Evolutionary conservation across 225 moss, liverwort and hornwort genomes (phyloP).

Genomic region (Marchantia polymorpha): DNA sequence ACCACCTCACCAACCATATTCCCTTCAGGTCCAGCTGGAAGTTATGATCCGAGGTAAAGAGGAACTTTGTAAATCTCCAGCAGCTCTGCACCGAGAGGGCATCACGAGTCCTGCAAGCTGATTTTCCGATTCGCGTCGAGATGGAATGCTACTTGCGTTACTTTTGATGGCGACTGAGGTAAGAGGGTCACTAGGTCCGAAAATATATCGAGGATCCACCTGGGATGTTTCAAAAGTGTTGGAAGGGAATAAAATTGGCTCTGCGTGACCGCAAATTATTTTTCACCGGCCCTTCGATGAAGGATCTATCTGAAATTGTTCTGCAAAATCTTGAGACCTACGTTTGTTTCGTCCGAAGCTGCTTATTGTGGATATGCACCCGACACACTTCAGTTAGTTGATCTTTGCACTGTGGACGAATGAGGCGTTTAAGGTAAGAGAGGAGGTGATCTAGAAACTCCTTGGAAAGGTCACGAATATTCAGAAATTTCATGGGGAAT

Average conservation of each 20-base stretch:
- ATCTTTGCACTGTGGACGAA: not conserved
- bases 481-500: not conserved
- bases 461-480: not conserved
- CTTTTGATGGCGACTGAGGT: no score
- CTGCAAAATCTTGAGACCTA: not conserved
- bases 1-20: not conserved
- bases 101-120: not conserved
- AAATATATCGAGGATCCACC: no score
- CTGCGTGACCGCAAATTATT: no score
- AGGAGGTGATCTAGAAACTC: not conserved
- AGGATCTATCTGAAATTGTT: no score
- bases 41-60: not conserved
- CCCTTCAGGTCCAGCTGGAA: not conserved
- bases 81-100: not conserved
- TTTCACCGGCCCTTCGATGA: no score
- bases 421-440: not conserved
- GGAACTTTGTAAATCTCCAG: not conserved
- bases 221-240: no score
- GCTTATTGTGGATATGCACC: not conserved
- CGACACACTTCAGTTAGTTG: not conserved
- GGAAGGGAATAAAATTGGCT: no score
- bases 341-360: not conserved
- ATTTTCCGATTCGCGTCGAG: not conserved
- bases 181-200: no score
- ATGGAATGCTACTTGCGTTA: no score